Evolutionary conservation across 306 rosid genomes (phyloP), one percentile per base, ranked within the genome.

Genomic region (Echinosophora koreensis): DNA sequence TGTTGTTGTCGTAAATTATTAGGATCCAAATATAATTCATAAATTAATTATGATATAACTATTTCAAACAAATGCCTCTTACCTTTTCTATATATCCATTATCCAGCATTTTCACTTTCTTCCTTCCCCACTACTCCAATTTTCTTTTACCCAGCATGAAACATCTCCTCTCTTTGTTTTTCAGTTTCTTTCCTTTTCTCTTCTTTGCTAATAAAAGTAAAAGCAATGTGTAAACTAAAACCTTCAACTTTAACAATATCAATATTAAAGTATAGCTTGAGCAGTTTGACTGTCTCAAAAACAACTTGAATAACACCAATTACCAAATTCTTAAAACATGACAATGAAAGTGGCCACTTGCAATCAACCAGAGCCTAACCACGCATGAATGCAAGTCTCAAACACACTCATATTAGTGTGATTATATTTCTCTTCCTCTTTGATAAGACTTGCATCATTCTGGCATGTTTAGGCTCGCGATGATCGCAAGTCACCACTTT

Each of bases 321-420:
- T 47, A 69, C 17, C 71, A 7, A 51, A 49, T 60, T 69, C 37
- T 2, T 73, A 78, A 71, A 27, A 61, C 15, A 69, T 49, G 13
- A 46, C 7, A 11, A 2, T 4, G 30, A 35, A 42, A 52, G 7
- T 35, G 4, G 12, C 61, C n/a, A 42, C 71, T 3, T 8, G 12
- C 27, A 28, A 71, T 62, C 57, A 61, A 10, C 13, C 37, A 60
- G 4, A 60, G 27, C 59, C 42, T 17, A 49, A 68, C 30, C 47
- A 49, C 2, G 5, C 44, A 30, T n/a, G 58, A 46, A 67, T 67
- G 47, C 15, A 69, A 52, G 42, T 2, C 34, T 50, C 64, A 6
- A 30, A 30, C 32, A 30, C 32, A 30, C 32, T 22, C 22, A 22
- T 28, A 30, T 50, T 52, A n/a, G n/a, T n/a, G n/a, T n/a, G n/a